Conservation (phyloP, 192 early-diverging fungal genomes). For the Coemansia sp. region DNA sequence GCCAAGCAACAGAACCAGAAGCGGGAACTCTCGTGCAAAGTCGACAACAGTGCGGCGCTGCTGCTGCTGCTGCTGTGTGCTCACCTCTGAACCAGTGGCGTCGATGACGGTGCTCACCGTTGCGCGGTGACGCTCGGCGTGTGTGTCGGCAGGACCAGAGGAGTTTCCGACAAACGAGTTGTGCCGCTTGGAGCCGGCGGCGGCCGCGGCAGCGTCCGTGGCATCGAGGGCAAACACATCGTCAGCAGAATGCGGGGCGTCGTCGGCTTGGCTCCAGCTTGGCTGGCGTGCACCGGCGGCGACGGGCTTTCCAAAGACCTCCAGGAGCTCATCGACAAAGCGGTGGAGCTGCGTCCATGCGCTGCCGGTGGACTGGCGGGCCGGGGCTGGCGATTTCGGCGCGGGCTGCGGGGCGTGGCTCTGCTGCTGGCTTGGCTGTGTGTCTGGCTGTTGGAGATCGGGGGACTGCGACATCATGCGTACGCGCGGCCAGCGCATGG, state of each 20-base stretch:
- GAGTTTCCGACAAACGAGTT: too few species aligned
- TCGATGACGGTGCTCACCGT: neutral
- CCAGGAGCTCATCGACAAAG: constrained; percentile 31
- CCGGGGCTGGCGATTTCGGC: neutral
- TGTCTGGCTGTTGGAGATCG: constrained; percentile 14
- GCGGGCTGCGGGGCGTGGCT: neutral
- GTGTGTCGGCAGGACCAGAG: too few species aligned
- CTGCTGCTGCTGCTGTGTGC: neutral
- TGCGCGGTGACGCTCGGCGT: neutral
- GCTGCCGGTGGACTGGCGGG: neutral
- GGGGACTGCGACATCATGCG: constrained; percentile 50
- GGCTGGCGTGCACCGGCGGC: neutral
- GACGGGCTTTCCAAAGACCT: constrained; percentile 25
- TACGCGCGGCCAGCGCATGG: constrained; percentile 38
- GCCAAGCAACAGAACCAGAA: constrained; percentile 12
- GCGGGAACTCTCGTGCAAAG: constrained; percentile 26
- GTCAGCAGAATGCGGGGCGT: too few species aligned
- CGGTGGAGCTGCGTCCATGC: constrained; percentile 31
- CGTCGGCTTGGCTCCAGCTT: too few species aligned
- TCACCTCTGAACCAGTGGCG: neutral
- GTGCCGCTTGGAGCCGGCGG: too few species aligned
- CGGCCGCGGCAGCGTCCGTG: neutral
- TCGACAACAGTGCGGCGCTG: neutral
- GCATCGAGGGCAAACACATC: too few species aligned
- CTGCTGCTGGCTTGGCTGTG: constrained; percentile 3